Evolutionary conservation across 2,329 filamentous ascomycete genomes (phyloP).

Genomic region (Hymenoscyphus albidus): DNA sequence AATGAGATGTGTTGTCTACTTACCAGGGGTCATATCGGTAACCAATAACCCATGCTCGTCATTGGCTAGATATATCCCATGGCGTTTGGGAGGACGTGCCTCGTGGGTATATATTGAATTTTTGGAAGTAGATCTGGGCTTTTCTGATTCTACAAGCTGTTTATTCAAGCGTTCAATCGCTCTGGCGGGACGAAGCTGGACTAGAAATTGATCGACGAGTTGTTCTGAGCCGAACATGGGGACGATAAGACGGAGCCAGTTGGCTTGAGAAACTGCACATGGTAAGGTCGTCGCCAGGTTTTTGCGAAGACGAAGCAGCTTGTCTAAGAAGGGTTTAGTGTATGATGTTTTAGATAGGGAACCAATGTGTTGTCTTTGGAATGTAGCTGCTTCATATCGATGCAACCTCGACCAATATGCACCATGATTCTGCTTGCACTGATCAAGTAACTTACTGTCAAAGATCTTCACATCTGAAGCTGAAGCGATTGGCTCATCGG

Average conservation of each 20-base stretch:
- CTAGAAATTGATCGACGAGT: slow-evolving; percentile 53
- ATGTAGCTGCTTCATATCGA: background rate
- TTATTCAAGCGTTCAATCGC: slow-evolving; percentile 49
- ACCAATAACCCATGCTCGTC: slow-evolving; percentile 66
- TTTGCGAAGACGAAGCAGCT: slow-evolving; percentile 60
- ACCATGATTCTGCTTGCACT: background rate
- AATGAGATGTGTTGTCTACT: background rate
- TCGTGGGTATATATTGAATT: slow-evolving; percentile 8
- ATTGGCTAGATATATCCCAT: slow-evolving; percentile 48
- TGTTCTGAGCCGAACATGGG: slow-evolving; percentile 53
- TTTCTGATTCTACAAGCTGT: slow-evolving; percentile 41
- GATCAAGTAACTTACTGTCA: slow-evolving; percentile 13
- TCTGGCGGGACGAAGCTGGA: slow-evolving; percentile 43
- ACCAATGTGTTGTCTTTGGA: background rate
- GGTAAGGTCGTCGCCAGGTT: slow-evolving; percentile 47
- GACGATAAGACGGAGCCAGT: slow-evolving; percentile 49
- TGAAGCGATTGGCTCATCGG: background rate
- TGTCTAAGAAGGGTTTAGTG: slow-evolving; percentile 37
- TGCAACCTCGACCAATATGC: background rate
- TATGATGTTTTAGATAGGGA: background rate
- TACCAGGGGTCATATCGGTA: slow-evolving; percentile 63
- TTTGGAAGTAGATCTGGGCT: slow-evolving; percentile 4
- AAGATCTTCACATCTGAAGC: slow-evolving; percentile 5
- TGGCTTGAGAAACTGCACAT: slow-evolving; percentile 37
- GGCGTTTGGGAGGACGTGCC: slow-evolving; percentile 45